Evolutionary conservation across 2,329 filamentous ascomycete species (phyloP), one percentile per base, ranked within the genome.

Genomic region (Magnaporthiopsis rhizophila): DNA sequence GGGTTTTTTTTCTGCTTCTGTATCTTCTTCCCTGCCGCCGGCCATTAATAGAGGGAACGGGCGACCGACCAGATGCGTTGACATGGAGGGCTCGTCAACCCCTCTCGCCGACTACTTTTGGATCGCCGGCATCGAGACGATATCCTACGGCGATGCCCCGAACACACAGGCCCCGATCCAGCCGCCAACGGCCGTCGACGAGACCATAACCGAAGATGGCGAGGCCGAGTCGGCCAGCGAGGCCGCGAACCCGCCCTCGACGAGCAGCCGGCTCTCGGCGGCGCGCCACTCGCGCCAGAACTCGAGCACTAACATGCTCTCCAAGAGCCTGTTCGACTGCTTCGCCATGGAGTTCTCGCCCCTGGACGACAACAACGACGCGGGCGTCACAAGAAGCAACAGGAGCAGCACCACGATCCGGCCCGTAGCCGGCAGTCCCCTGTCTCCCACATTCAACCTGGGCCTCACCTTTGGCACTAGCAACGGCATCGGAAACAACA

Each of bases 31-130:
- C 45, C 18, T 21, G 15, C 45, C 45, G 45, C 45, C 18, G 45
- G 45, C 21, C 45, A 53, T 21, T 21, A 21, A 53, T 5, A 53
- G 6, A n/a, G n/a, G 18, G 45, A 21, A 53, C 45, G 45, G 45
- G 45, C 45, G 21, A 53, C 45, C 6, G 34, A 21, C 60, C 60
- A 62, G 32, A 62, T 63, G 62, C 34, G 30, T 50, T 78, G 81
- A 77, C 78, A 86, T 86, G 84, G 84, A 86, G 73, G 79, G 75
- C 77, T 81, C 85, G 66, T 86, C 86, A 68, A 82, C 81, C 68
- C 87, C 87, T 72, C 80, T 90, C 74, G 87, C 87, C 75, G 87
- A 90, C 75, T 90, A 90, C 78, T 90, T 90, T 76, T 90, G 87
- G 87, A 89, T 90, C 74, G 87, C 87, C 69, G 87, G 87, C 71